Percentiles rank a stretch among this genome's conserved stretches.
Evolutionary conservation across 1,284 basidiomycete genomes (phyloP).

Genomic region (Puccinia brachypodii): DNA sequence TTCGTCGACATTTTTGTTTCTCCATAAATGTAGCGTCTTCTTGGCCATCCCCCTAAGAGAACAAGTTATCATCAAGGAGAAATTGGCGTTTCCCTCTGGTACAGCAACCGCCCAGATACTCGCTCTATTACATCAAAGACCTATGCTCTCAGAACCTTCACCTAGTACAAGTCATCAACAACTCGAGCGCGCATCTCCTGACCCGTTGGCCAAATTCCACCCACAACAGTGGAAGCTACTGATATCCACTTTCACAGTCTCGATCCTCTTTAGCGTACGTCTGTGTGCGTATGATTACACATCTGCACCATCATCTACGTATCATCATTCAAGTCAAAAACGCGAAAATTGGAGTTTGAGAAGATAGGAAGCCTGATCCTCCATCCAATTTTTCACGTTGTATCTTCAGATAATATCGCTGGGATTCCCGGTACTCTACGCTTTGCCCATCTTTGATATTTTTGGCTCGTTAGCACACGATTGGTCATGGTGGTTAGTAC

Average conservation of each 20-base stretch:
- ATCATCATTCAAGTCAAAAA: background rate
- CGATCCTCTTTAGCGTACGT: conserved; percentile 29
- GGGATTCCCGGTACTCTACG: conserved; percentile 84
- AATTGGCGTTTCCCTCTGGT: conserved; percentile 88
- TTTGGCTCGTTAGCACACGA: conserved; percentile 70
- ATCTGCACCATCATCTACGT: conserved; percentile 54
- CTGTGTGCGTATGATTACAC: conserved; percentile 46
- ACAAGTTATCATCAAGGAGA: conserved; percentile 92
- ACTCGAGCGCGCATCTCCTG: background rate
- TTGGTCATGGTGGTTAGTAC: conserved; percentile 78
- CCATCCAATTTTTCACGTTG: conserved; percentile 27
- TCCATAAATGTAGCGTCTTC: conserved; percentile 68
- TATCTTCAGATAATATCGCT: conserved; percentile 63
- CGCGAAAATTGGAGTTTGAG: background rate
- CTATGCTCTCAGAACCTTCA: conserved; percentile 53
- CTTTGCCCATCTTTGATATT: conserved; percentile 83
- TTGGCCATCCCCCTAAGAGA: conserved; percentile 87
- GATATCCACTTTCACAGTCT: conserved; percentile 30
- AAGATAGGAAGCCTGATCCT: background rate
- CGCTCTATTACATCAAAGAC: conserved; percentile 78
- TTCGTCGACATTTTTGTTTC: conserved; percentile 50
- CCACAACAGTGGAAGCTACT: conserved; percentile 24
- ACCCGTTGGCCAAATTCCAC: conserved; percentile 10
- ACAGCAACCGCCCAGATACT: conserved; percentile 94
- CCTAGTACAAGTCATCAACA: background rate